Conservation (phyloP, 2,329 filamentous ascomycete genomes). For the Beauveria australis region DNA sequence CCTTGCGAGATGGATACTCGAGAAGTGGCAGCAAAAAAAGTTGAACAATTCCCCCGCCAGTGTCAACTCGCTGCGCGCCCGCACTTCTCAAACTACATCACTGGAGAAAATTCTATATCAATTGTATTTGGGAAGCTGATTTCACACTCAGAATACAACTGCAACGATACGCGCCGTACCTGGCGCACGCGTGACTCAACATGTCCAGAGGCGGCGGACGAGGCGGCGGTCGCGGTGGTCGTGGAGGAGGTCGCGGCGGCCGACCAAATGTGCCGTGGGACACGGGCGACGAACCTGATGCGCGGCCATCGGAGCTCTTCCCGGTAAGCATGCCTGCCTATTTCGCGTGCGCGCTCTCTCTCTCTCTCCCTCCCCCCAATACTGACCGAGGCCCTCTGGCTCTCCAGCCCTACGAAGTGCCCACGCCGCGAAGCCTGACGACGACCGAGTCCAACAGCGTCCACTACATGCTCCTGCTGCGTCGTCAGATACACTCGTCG, state of each 20-base stretch:
- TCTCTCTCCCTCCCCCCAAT: neutral
- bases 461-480: conserved; percentile 45
- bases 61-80: neutral
- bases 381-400: neutral
- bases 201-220: conserved; percentile 47
- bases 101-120: neutral
- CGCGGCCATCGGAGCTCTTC: conserved; percentile 51
- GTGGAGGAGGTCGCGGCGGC: conserved; percentile 38
- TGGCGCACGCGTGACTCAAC: neutral
- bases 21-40: conserved; percentile 2
- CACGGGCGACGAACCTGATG: conserved; percentile 45
- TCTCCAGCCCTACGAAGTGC: conserved; percentile 41
- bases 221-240: conserved; percentile 42
- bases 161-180: neutral
- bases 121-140: neutral
- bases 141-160: neutral
- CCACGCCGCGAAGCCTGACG: conserved; percentile 35
- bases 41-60: neutral
- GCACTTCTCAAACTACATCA: neutral
- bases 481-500: conserved; percentile 46
- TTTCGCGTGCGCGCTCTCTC: neutral
- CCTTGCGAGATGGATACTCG: neutral
- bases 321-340: conserved; percentile 33
- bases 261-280: conserved; percentile 44
- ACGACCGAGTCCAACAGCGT: conserved; percentile 38